Base-by-base conservation (phyloP, 352 stramenopile species). In the Phytophthora vignae region DNA sequence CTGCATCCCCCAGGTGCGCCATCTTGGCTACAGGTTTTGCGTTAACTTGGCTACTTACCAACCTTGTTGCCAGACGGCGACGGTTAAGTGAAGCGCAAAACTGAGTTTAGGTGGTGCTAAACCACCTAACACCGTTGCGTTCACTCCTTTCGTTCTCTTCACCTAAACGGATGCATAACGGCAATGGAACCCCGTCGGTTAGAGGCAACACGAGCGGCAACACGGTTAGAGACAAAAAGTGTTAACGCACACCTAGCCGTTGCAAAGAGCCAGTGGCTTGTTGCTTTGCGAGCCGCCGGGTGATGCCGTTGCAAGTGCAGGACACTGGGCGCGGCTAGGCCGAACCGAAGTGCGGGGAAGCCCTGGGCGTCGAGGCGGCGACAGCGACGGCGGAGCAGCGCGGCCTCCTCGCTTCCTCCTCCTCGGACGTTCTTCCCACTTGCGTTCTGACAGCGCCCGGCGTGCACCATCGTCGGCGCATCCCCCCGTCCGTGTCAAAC, bases 391-490 rank as follows among this genome's bases (percentile, higher is more conserved):
- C 54, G 25, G 60, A 17, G 29, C 61, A 60, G 46, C 22, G 48
- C 29, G 49, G 21, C 17, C 53, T 69, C 52, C 31, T 12, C 56
- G 42, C 58, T 69, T 64, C 44, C 64, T 69, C 53, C 27, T 42
- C 63, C 38, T 15, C 36, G 36, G 36, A 42, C 36, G 11, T 42
- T 42, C 36, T 42, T 15, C 36, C 36, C 36, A 11, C 22, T 72
- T 72, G 54, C 17, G 67, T 70, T 74, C 31, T 74, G 67, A 14
- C 15, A 53, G 19, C 21, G 58, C 65, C 21, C 15, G 60, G 25
- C 42, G 53, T 58, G 62, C 60, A 56, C 36, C 29, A 56, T 55
- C 42, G 15, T 22, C 5, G 42, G 63, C 57, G 49, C 65, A 67
- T 67, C 59, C 49, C 49, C 33, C n/a, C 40, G 42, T 42, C 36